Conservation (phyloP, 2,329 filamentous ascomycete species). For the Colletotrichum sp. region DNA sequence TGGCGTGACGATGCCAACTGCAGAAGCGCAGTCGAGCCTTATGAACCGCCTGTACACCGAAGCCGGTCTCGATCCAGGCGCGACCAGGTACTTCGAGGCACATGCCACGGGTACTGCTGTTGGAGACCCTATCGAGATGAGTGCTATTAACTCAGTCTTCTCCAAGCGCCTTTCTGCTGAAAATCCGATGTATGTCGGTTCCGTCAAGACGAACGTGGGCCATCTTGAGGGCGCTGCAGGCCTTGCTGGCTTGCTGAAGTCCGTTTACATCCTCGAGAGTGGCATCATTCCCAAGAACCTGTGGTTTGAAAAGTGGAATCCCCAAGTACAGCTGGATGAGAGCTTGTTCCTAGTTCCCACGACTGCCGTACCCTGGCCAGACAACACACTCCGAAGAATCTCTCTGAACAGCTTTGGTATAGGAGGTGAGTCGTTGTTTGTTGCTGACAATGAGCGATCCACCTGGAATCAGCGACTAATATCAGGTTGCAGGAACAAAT, state of each 20-base stretch:
- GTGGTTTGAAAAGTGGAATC: constrained; percentile 9
- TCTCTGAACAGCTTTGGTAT: constrained; percentile 35
- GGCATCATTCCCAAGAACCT: not conserved
- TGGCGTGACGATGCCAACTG: constrained; percentile 46
- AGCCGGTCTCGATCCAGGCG: constrained; percentile 21
- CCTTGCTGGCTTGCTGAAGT: constrained; percentile 9
- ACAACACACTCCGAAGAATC: not conserved
- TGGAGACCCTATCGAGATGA: constrained; percentile 59
- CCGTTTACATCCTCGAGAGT: not conserved
- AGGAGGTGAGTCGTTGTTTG: constrained; percentile 20
- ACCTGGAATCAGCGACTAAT: not conserved
- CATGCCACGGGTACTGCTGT: constrained; percentile 40
- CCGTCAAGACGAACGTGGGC: constrained; percentile 30
- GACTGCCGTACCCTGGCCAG: not conserved
- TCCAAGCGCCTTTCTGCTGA: constrained; percentile 34
- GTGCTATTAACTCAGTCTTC: constrained; percentile 49
- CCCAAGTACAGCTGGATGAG: constrained; percentile 25
- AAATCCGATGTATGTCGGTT: constrained; percentile 20
- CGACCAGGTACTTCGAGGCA: constrained; percentile 27
- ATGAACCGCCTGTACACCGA: constrained; percentile 25
- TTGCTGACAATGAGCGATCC: not conserved
- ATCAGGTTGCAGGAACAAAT: constrained; percentile 18
- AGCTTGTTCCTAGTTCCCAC: constrained; percentile 24
- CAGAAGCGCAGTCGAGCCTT: constrained; percentile 19
- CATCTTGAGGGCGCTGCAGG: constrained; percentile 27